Evolutionary conservation across 2,329 filamentous ascomycete species (phyloP).

Genomic region (Ophiosphaerella narmari): DNA sequence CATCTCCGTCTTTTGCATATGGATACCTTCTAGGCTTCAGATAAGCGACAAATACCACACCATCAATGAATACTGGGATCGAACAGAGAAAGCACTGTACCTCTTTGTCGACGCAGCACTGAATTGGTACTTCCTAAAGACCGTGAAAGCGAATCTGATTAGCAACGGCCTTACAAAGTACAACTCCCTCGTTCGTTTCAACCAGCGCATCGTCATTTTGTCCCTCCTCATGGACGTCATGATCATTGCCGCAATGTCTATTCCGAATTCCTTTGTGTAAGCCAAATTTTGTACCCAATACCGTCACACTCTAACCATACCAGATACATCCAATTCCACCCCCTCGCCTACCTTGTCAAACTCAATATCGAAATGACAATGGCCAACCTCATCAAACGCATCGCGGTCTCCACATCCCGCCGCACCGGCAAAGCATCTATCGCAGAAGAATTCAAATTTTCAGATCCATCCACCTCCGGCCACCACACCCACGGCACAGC

Average conservation of each 20-base stretch:
- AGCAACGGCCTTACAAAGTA: slow-evolving; percentile 58
- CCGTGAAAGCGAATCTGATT: slow-evolving; percentile 54
- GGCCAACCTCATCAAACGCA: slow-evolving; percentile 54
- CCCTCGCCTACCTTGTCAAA: slow-evolving; percentile 56
- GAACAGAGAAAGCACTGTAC: slow-evolving; percentile 45
- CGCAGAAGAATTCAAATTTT: slow-evolving; percentile 37
- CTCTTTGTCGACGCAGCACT: slow-evolving; percentile 43
- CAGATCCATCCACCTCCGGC: slow-evolving; percentile 25
- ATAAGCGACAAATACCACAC: slow-evolving; percentile 32
- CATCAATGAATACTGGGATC: slow-evolving; percentile 48
- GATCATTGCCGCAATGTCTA: slow-evolving; percentile 55
- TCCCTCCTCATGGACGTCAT: slow-evolving; percentile 58
- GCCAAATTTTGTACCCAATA: background rate
- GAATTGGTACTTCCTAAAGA: slow-evolving; percentile 49
- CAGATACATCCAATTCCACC: slow-evolving; percentile 57
- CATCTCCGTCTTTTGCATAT: slow-evolving; percentile 46
- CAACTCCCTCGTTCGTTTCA: slow-evolving; percentile 56
- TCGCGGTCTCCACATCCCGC: slow-evolving; percentile 38
- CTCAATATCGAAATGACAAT: slow-evolving; percentile 59
- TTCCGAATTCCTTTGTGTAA: slow-evolving; percentile 53
- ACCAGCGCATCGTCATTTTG: slow-evolving; percentile 55
- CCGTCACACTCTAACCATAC: background rate
- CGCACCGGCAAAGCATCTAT: slow-evolving; percentile 32
- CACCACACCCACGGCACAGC: slow-evolving; percentile 7
- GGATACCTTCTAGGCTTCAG: slow-evolving; percentile 48